Evolutionary conservation across 768 basidiomycete genomes (phyloP), one percentile per base, ranked within the genome.

Genomic region (Mycena latifolia): DNA sequence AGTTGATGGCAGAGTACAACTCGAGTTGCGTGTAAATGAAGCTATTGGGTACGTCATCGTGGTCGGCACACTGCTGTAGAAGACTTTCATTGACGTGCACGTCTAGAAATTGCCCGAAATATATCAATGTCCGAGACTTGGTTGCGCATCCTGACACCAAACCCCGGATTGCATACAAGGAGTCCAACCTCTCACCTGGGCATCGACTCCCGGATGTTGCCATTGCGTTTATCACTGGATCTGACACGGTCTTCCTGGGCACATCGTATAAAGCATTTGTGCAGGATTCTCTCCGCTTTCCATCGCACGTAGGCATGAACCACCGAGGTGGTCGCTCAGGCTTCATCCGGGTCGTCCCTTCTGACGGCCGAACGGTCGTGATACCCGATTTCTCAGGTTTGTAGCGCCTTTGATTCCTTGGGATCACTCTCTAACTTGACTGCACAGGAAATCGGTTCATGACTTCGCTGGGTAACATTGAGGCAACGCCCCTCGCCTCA

Each of bases 71-170:
- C 41, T 60, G 46, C 20, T 54, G 57, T 48, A 61, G 27, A 47
- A 20, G 9, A 54, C 43, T 15, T 31, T 24, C 41, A 7, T 39
- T 5, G 20, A 22, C 22, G 18, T 18, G 24, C 35, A 20, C 0
- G 11, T 33, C n/a, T 50, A 90, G 90, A 48, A 89, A 89, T 62
- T 91, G 89, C 71, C 90, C 89, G 14, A 91, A 91, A 70, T 91
- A 91, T 63, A 91, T 90, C 71, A 88, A 82, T 54, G 72, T 85
- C 41, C 84, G 88, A 15, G 80, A 88, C 15, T 76, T 91, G 11
- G 71, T 77, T n/a, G 78, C 88, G 1, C 74, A 82, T 64, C 72
- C 80, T 0, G 61, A 79, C 22, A 79, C 81, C 3, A 63, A 73
- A n/a, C 82, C 88, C 0, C 71, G 61, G 3, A 73, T 89, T 24